Percentiles rank a stretch among this genome's conserved stretches.
phyloP scores from a whole-genome alignment of 345 rosid genomes.

The Aethionema arabicum region DNA sequence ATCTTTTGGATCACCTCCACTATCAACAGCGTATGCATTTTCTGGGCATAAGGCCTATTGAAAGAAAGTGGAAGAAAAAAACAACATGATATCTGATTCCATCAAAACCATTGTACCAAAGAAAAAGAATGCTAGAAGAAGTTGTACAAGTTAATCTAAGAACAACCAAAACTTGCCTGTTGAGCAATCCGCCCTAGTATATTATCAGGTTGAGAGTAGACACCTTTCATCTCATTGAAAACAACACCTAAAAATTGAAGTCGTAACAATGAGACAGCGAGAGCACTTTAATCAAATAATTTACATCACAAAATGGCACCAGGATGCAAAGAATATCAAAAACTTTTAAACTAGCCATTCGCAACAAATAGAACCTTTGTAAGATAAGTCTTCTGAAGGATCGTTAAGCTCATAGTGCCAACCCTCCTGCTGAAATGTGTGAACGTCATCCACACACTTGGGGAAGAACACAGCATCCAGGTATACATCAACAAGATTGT shows the following conservation, averaged over 20 bases:
- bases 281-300: not conserved
- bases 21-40: constrained; percentile 92
- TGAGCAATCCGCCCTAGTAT: constrained; percentile 74
- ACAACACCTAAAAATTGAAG: constrained; percentile 69
- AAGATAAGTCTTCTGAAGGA: constrained; percentile 82
- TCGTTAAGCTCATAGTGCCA: constrained; percentile 91
- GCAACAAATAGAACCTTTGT: constrained; percentile 57
- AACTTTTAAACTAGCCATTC: not conserved
- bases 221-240: constrained; percentile 98
- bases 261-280: constrained; percentile 11
- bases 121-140: not conserved
- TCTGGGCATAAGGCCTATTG: constrained; percentile 81
- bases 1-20: constrained; percentile 94
- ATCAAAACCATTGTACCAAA: constrained; percentile 7
- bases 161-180: constrained; percentile 49
- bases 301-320: not conserved
- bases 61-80: not conserved
- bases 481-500: constrained; percentile 92
- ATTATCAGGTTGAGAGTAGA: constrained; percentile 98
- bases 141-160: not conserved
- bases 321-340: not conserved
- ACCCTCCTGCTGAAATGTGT: constrained; percentile 89
- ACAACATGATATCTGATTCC: not conserved
- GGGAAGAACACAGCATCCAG: constrained; percentile 97
- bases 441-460: constrained; percentile 79